A percentile compares a stretch with the other conserved stretches of the same genome.
These are phyloP conservation scores for Huntiella decipiens DNA, from an alignment of 2,329 filamentous ascomycete genomes.

Conservation along the genomic window DNA sequence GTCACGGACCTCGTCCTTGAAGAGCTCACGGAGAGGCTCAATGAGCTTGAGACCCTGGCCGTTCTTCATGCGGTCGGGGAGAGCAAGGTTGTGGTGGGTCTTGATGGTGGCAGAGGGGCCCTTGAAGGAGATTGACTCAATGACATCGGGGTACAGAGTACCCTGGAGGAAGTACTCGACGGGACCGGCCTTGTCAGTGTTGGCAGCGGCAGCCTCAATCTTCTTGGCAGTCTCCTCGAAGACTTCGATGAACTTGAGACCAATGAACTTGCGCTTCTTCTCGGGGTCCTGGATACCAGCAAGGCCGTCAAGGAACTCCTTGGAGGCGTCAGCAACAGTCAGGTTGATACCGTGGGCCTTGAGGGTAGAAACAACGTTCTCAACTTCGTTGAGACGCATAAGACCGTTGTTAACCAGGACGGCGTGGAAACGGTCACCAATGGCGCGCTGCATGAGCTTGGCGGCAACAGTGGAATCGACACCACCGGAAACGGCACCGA, in stretches of 20 bases:
- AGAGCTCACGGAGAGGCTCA: slow-evolving; percentile 60
- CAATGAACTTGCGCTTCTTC: slow-evolving; percentile 81
- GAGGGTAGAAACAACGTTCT: slow-evolving; percentile 63
- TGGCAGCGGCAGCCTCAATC: slow-evolving; percentile 33
- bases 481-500: slow-evolving; percentile 40
- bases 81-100: slow-evolving; percentile 51
- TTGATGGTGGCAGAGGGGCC: slow-evolving; percentile 33
- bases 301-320: slow-evolving; percentile 60
- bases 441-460: slow-evolving; percentile 70
- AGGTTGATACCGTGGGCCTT: slow-evolving; percentile 71
- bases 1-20: slow-evolving; percentile 42
- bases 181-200: slow-evolving; percentile 48
- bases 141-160: slow-evolving; percentile 43
- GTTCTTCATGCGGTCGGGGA: slow-evolving; percentile 35
- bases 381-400: slow-evolving; percentile 70
- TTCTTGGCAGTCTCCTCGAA: slow-evolving; percentile 57
- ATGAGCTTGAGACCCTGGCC: slow-evolving; percentile 43
- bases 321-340: slow-evolving; percentile 62
- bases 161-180: slow-evolving; percentile 78
- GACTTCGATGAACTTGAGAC: slow-evolving; percentile 43
- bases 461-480: slow-evolving; percentile 82
- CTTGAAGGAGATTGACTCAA: slow-evolving; percentile 31
- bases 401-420: slow-evolving; percentile 73
- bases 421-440: slow-evolving; percentile 64
- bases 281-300: slow-evolving; percentile 64